phyloP scores from a whole-genome alignment of 2,329 filamentous ascomycete genomes.

The Colletotrichum sp. region DNA sequence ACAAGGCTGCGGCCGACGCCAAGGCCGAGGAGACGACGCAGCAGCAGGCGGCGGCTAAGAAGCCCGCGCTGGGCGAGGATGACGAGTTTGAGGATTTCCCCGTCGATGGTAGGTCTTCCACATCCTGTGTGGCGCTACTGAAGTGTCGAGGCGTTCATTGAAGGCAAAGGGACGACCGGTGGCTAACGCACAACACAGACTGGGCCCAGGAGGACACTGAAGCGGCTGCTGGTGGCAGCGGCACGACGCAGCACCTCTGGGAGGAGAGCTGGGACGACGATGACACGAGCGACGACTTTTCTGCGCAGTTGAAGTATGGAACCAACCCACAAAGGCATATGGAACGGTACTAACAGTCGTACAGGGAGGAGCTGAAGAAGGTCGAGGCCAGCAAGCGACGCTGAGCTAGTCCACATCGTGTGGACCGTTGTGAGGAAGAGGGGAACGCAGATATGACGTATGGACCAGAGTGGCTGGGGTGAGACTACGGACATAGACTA shows the following conservation, averaged over 20 bases:
- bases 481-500: slow-evolving; percentile 9
- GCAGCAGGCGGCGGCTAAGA: slow-evolving; percentile 53
- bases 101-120: slow-evolving; percentile 74
- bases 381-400: slow-evolving; percentile 77
- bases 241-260: slow-evolving; percentile 82
- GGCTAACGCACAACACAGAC: slow-evolving; percentile 56
- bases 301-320: slow-evolving; percentile 86
- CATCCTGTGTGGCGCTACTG: background rate
- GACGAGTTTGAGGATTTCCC: slow-evolving; percentile 99
- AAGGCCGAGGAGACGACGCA: slow-evolving; percentile 55
- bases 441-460: background rate
- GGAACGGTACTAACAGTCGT: background rate
- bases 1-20: slow-evolving; percentile 35
- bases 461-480: background rate
- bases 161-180: background rate
- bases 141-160: background rate
- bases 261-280: slow-evolving; percentile 99
- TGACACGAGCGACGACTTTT: slow-evolving; percentile 96
- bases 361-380: slow-evolving; percentile 91
- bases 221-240: slow-evolving; percentile 67
- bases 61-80: slow-evolving; percentile 83
- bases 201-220: slow-evolving; percentile 94
- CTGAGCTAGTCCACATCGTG: slow-evolving; percentile 35
- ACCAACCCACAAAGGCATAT: slow-evolving; percentile 22
- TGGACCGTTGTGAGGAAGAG: background rate